Base-by-base conservation (phyloP, 2,329 filamentous ascomycete species). In the Sporothrix protearum region DNA sequence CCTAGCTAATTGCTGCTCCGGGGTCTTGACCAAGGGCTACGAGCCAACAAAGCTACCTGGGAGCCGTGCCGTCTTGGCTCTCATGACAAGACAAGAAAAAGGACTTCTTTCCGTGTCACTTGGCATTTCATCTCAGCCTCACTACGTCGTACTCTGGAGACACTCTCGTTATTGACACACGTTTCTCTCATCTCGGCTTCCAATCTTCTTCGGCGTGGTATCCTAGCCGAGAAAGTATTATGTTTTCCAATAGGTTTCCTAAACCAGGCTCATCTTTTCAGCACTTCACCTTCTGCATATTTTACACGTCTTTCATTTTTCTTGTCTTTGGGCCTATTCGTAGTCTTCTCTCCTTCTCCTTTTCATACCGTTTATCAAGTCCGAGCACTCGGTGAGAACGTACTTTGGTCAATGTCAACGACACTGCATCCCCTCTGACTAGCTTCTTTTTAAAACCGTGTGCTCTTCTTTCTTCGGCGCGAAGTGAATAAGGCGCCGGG, bases 41-140 rank as follows among this genome's bases (percentile, higher is more conserved):
- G 36, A 10, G 39, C 10, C 12, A 14, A 42, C 39, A 42, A 42
- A 42, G 5, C 10, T 10, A 12, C 39, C 51, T 51, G 51, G 25
- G 25, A 30, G 51, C 25, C 14, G 51, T 19, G 51, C 51, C 25
- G 25, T 16, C 22, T 19, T 55, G 51, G 51, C 25, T 12, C 28
- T 25, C 22, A 25, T 9, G 51, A 59, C 30, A 59, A n/a, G 19
- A 30, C 16, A 59, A 19, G 30, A n/a, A 59, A 36, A 36, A 36
- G 16, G 55, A 22, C 57, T 8, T 36, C 30, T 55, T 1, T 39
- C 10, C 10, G n/a, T 12, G 12, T n/a, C 12, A 2, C 57, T 61
- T 33, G 57, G 33, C n/a, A 61, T 39, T 61, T 39, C 33, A 39
- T 39, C 19, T 61, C 57, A 61, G 57, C 57, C 57, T 61, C 57